Evolutionary conservation across 352 stramenopile genomes (phyloP), one percentile per base, ranked within the genome.

Genomic region (Pythium monospermum): DNA sequence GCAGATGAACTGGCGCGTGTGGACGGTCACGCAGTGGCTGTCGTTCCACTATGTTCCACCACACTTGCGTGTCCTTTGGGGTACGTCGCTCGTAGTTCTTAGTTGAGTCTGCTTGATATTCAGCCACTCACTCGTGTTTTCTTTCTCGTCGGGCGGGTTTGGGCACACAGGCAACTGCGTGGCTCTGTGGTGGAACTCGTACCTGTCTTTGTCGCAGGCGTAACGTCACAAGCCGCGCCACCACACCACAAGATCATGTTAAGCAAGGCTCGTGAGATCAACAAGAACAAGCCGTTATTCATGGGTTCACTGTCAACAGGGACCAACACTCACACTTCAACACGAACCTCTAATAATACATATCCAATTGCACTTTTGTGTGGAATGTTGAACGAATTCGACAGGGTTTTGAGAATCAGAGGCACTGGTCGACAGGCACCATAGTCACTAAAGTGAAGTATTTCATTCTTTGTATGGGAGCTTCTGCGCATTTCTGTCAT

Each of bases 121-220:
- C n/a, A n/a, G n/a, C n/a, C n/a, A n/a, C n/a, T n/a, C n/a, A 33
- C 26, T 40, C 26, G 31, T 0, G 19, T 3, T 18, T 15, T 44
- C 5, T 40, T 11, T 37, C 32, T 59, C 15, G 12, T 37, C 25
- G 30, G 5, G 31, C 27, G 2, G 19, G 15, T 36, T 10, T 3
- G 21, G 6, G 10, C 38, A 19, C 25, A 44, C 30, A 89, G 78
- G 76, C 53, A 87, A 87, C 47, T 69, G 66, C 46, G 57, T 86
- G 27, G 76, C 76, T 25, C 72, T 90, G 25, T 87, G 76, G 78
- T 90, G 78, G 78, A 90, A 86, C 51, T 69, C 74, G 61, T 90
- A 90, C 61, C 59, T 90, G 46, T 87, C 76, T 28, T 74, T 90
- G 59, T 61, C 69, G 28, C 76, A 87, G 55, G 57, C 60, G 40